Conservation (phyloP, 352 stramenopile species). For the Globisporangium yorkense region DNA sequence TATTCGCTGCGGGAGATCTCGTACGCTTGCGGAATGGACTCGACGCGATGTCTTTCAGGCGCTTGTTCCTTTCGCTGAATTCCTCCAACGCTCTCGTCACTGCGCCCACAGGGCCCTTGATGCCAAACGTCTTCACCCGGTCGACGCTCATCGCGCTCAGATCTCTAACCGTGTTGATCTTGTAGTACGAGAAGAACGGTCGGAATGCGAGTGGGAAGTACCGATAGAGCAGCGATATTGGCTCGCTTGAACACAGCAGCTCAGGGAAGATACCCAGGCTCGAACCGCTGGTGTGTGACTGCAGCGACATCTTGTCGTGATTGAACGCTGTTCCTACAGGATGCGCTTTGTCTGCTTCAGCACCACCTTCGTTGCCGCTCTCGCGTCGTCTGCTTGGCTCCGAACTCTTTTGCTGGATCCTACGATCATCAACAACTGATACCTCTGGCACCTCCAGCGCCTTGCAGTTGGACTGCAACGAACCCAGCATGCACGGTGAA, state of each 20-base stretch:
- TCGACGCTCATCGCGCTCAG: constrained; percentile 39
- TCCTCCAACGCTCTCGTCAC: constrained; percentile 51
- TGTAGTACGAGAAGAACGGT: constrained; percentile 53
- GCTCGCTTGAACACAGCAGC: constrained; percentile 37
- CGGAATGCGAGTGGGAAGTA: constrained; percentile 54
- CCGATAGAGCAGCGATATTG: constrained; percentile 36
- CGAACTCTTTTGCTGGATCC: no score
- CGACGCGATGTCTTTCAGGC: constrained; percentile 26
- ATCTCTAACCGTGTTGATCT: constrained; percentile 67
- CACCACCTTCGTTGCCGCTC: neutral
- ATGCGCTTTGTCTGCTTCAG: neutral
- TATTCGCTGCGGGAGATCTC: constrained; percentile 10
- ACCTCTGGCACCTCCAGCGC: neutral
- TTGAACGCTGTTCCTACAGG: neutral
- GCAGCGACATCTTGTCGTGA: neutral
- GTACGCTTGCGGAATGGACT: constrained; percentile 34
- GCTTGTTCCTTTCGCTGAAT: constrained; percentile 34
- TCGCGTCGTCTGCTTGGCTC: no score
- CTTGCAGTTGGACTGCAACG: neutral
- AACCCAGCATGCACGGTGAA: constrained; percentile 9
- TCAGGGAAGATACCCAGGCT: constrained; percentile 37
- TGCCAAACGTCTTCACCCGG: constrained; percentile 49
- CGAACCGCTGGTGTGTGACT: constrained; percentile 4
- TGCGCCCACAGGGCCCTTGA: constrained; percentile 51
- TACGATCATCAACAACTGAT: neutral